A percentile compares a stretch with the other conserved stretches of the same genome.
Conservation (phyloP, 2,329 filamentous ascomycete genomes). For the Paraconiothyrium sp. region DNA sequence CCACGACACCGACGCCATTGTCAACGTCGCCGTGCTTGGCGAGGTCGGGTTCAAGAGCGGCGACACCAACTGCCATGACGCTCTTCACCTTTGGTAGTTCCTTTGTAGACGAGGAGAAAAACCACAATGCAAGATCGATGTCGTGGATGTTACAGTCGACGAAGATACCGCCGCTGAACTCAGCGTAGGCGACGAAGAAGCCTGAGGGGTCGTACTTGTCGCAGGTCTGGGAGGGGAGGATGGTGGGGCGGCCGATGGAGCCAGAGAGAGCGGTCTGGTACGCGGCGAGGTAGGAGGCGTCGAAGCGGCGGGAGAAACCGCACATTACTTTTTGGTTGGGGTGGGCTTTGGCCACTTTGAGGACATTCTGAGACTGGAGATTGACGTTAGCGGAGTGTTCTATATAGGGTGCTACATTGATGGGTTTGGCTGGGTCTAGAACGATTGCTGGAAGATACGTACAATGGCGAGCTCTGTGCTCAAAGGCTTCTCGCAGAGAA, state of each 20-base stretch:
- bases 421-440: not conserved
- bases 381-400: constrained; percentile 14
- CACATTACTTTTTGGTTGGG: constrained; percentile 73
- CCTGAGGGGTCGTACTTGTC: constrained; percentile 72
- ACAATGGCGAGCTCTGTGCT: constrained; percentile 68
- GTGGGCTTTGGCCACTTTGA: constrained; percentile 64
- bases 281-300: constrained; percentile 71
- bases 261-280: constrained; percentile 62
- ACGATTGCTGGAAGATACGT: constrained; percentile 34
- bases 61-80: constrained; percentile 66
- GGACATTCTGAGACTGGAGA: constrained; percentile 66
- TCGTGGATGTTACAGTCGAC: constrained; percentile 78
- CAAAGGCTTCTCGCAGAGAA: constrained; percentile 69
- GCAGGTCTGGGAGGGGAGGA: constrained; percentile 73
- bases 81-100: constrained; percentile 60
- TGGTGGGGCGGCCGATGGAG: constrained; percentile 66
- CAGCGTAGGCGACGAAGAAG: constrained; percentile 74
- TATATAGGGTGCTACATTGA: too few species aligned
- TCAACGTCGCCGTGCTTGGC: constrained; percentile 68
- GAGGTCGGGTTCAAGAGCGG: constrained; percentile 67
- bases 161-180: constrained; percentile 73
- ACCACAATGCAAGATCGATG: constrained; percentile 73
- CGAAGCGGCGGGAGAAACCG: constrained; percentile 73
- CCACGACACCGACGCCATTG: constrained; percentile 71
- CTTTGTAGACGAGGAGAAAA: constrained; percentile 55